These are phyloP conservation scores for Narthecium ossifragum DNA, from an alignment of 106 monocot species.

Conservation along the genomic window DNA sequence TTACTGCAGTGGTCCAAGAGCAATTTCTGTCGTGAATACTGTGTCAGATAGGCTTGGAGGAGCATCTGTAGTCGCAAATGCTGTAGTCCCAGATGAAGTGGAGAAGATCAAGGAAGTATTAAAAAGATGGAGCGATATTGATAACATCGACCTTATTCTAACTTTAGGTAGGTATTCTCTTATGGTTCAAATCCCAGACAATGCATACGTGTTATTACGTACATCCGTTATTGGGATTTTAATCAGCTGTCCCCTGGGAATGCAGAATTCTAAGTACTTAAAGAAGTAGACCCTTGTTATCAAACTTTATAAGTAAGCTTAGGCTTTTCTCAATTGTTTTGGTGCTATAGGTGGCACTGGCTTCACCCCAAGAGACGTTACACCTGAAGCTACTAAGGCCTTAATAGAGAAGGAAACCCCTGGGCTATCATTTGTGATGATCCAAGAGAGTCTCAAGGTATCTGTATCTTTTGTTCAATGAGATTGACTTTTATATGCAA, in stretches of 20 bases:
- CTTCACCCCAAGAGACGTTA: slow-evolving; percentile 94
- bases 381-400: slow-evolving; percentile 90
- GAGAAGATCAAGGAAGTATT: slow-evolving; percentile 56
- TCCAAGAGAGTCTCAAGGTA: slow-evolving; percentile 95
- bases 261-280: too few species aligned
- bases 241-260: too few species aligned
- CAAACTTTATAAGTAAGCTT: too few species aligned
- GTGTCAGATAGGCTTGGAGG: slow-evolving; percentile 77
- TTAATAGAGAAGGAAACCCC: slow-evolving; percentile 79
- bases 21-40: slow-evolving; percentile 83
- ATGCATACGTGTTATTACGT: too few species aligned
- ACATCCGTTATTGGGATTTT: too few species aligned
- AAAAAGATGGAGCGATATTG: slow-evolving; percentile 73
- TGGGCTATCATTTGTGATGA: slow-evolving; percentile 76
- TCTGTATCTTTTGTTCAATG: too few species aligned
- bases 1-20: slow-evolving; percentile 75
- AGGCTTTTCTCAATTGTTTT: neutral
- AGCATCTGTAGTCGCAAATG: slow-evolving; percentile 55
- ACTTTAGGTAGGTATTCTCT: slow-evolving; percentile 95
- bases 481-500: too few species aligned
- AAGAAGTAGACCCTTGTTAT: too few species aligned
- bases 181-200: too few species aligned
- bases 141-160: slow-evolving; percentile 73
- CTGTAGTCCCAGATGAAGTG: slow-evolving; percentile 83
- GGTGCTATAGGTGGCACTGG: slow-evolving; percentile 82